These are phyloP conservation scores for Coffea eugenioides DNA, from an alignment of 257 asterid species.

Conservation along the genomic window DNA sequence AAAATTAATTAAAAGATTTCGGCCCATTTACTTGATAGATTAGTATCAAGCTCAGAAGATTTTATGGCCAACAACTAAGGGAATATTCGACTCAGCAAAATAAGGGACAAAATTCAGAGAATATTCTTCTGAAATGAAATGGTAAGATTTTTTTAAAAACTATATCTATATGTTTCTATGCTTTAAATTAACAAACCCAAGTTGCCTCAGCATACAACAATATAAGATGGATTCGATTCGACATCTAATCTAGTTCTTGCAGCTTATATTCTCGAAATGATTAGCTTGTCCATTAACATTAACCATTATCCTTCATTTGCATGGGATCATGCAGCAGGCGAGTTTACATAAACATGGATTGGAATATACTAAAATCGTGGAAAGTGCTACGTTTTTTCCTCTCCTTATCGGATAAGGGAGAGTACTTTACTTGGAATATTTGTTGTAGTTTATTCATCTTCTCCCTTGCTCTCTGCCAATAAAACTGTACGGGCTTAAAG, in stretches of 20 bases:
- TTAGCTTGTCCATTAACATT: neutral
- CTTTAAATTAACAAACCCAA: neutral
- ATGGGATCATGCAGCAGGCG: neutral
- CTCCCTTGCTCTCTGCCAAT: neutral
- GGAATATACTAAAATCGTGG: neutral
- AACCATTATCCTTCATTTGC: neutral
- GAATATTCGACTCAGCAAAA: neutral
- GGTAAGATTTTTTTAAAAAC: too few species aligned
- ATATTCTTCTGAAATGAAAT: neutral
- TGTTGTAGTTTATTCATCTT: neutral
- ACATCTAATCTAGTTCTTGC: neutral
- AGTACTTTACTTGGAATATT: neutral
- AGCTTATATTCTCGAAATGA: neutral
- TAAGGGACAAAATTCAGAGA: too few species aligned
- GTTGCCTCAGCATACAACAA: neutral
- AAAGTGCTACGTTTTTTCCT: neutral
- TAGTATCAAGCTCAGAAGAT: neutral
- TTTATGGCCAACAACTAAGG: neutral
- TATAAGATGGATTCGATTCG: neutral
- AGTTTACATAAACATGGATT: neutral
- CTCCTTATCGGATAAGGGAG: conserved; percentile 3
- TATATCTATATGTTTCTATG: neutral
- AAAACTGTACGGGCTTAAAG: neutral
- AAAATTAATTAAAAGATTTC: too few species aligned
- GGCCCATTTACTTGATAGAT: neutral